Conservation (phyloP, 345 rosid genomes). For the Hevea brasiliensis region DNA sequence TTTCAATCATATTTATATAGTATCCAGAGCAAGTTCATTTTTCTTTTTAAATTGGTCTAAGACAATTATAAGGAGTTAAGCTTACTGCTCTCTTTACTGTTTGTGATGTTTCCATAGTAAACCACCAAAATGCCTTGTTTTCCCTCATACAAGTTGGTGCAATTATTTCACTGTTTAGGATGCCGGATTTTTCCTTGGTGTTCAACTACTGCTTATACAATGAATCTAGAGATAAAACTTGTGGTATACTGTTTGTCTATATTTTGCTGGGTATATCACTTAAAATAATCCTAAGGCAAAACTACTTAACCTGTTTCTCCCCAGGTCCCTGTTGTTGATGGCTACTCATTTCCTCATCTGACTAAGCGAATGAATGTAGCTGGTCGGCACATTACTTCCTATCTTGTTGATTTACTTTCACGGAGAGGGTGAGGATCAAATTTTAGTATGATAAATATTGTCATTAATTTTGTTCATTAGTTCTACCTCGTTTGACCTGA, state of each 20-base stretch:
- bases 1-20: not conserved
- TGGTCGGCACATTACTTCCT: slow-evolving; percentile 95
- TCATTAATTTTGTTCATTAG: slow-evolving; percentile 9
- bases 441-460: slow-evolving; percentile 11
- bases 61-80: not conserved
- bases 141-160: not conserved
- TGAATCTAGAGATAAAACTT: not conserved
- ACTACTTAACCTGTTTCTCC: slow-evolving; percentile 23
- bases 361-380: slow-evolving; percentile 98
- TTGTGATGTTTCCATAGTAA: not conserved
- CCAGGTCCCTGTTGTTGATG: slow-evolving; percentile 98
- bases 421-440: slow-evolving; percentile 75
- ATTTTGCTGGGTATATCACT: not conserved
- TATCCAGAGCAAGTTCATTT: not conserved
- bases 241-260: not conserved
- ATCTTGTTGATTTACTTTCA: slow-evolving; percentile 93
- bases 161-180: not conserved
- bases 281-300: slow-evolving; percentile 20
- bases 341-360: slow-evolving; percentile 96
- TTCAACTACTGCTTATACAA: not conserved
- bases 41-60: not conserved
- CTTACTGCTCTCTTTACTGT: not conserved
- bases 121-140: not conserved
- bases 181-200: not conserved
- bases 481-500: slow-evolving; percentile 15